These are phyloP conservation scores for Skeletonema costatum DNA, from an alignment of 108 stramenopile species.

Conservation along the genomic window DNA sequence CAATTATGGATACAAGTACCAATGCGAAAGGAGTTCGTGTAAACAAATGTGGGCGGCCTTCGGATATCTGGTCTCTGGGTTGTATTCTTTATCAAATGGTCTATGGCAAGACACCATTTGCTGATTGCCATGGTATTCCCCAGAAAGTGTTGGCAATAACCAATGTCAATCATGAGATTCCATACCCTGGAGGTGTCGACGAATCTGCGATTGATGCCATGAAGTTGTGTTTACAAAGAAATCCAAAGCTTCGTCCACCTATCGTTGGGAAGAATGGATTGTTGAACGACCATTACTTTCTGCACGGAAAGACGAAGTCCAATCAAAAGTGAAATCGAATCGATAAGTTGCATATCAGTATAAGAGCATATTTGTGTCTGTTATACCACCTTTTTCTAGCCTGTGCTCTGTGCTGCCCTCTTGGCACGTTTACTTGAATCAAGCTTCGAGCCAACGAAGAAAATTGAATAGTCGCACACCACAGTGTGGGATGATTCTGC, in stretches of 20 bases:
- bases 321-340: not conserved
- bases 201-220: slow-evolving; percentile 84
- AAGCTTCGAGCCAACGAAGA: too few relatives aligned
- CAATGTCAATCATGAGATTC: slow-evolving; percentile 82
- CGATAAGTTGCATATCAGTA: not conserved
- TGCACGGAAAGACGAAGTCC: slow-evolving; percentile 39
- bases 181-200: slow-evolving; percentile 69
- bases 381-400: too few relatives aligned
- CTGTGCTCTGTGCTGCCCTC: too few relatives aligned
- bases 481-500: too few relatives aligned
- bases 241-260: slow-evolving; percentile 75
- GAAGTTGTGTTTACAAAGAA: slow-evolving; percentile 72
- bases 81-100: slow-evolving; percentile 99
- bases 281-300: slow-evolving; percentile 79
- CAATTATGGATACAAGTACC: slow-evolving; percentile 87
- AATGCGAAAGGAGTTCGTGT: slow-evolving; percentile 57
- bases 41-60: slow-evolving; percentile 73
- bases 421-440: too few relatives aligned
- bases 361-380: too few relatives aligned
- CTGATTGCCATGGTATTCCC: slow-evolving; percentile 84
- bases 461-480: too few relatives aligned
- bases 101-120: slow-evolving; percentile 93
- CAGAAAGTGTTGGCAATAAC: slow-evolving; percentile 96
- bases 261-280: slow-evolving; percentile 84
- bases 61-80: slow-evolving; percentile 95